Conservation (phyloP, 768 basidiomycete genomes). For the Suillus occidentalis region DNA sequence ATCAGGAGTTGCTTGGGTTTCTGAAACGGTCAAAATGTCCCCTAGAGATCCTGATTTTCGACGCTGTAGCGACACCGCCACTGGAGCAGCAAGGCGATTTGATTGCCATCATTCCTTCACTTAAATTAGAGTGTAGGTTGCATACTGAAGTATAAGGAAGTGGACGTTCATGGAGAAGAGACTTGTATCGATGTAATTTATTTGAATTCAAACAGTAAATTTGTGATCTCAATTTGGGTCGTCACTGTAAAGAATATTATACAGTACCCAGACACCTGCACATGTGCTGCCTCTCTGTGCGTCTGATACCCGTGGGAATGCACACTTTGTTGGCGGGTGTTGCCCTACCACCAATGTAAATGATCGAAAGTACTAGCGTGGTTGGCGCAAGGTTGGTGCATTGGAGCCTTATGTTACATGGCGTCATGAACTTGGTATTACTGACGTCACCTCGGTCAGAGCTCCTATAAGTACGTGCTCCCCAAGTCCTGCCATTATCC, state of each 20-base stretch:
- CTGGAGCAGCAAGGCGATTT: background rate
- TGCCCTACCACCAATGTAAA: too few relatives aligned
- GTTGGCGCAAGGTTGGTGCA: background rate
- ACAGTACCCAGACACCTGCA: too few relatives aligned
- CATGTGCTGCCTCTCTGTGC: too few relatives aligned
- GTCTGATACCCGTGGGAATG: too few relatives aligned
- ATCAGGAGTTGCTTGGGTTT: background rate
- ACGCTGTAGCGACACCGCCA: background rate
- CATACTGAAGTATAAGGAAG: background rate
- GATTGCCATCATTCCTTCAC: background rate
- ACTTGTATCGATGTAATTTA: too few relatives aligned
- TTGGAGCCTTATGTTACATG: slow-evolving; percentile 3
- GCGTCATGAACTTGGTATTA: slow-evolving; percentile 7
- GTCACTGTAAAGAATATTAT: too few relatives aligned
- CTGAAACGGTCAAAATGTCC: background rate
- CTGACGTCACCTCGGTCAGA: slow-evolving; percentile 29
- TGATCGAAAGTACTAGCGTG: too few relatives aligned
- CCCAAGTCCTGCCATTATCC: background rate
- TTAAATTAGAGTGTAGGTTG: background rate
- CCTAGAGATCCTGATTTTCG: background rate
- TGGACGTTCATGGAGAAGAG: too few relatives aligned
- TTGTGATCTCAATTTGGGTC: too few relatives aligned
- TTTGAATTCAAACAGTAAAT: too few relatives aligned
- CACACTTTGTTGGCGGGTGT: too few relatives aligned
- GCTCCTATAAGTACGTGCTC: slow-evolving; percentile 11